phyloP scores from a whole-genome alignment of 305 asterid species.

The Galium porrigens region DNA sequence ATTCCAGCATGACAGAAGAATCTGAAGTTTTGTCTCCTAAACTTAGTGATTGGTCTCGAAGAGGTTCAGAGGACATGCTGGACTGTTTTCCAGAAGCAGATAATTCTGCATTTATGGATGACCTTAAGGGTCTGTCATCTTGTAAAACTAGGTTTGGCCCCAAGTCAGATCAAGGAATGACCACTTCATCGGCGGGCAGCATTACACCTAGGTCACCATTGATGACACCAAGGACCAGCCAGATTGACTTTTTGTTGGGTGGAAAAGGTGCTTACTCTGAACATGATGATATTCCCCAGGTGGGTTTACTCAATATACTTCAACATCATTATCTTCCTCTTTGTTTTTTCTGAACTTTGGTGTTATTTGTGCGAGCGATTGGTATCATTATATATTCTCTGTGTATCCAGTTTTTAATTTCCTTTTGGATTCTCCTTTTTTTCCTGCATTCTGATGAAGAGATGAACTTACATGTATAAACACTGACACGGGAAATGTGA shows the following conservation, averaged over 20 bases:
- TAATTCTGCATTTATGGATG: constrained; percentile 56
- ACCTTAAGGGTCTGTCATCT: constrained; percentile 61
- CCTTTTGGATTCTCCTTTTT: background rate
- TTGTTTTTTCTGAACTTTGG: background rate
- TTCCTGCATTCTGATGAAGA: background rate
- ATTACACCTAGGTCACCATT: constrained; percentile 92
- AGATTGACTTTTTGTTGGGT: constrained; percentile 67
- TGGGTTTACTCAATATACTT: constrained; percentile 16
- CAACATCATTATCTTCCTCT: background rate
- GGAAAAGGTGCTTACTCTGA: constrained; percentile 92
- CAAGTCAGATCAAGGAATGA: constrained; percentile 93
- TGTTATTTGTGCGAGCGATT: too few relatives aligned
- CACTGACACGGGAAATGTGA: background rate
- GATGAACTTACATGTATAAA: background rate
- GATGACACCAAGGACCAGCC: constrained; percentile 80
- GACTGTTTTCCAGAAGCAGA: constrained; percentile 77
- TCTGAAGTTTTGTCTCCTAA: constrained; percentile 82
- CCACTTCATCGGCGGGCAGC: constrained; percentile 97
- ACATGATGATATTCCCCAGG: constrained; percentile 97
- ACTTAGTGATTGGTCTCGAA: constrained; percentile 85
- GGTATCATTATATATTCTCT: background rate
- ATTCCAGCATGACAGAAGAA: constrained; percentile 71
- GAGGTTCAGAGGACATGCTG: constrained; percentile 95
- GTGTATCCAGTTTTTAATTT: background rate
- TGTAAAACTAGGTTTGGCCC: constrained; percentile 88